Base-by-base conservation (phyloP, 441 rosid species). In the Mallotus repandus region DNA sequence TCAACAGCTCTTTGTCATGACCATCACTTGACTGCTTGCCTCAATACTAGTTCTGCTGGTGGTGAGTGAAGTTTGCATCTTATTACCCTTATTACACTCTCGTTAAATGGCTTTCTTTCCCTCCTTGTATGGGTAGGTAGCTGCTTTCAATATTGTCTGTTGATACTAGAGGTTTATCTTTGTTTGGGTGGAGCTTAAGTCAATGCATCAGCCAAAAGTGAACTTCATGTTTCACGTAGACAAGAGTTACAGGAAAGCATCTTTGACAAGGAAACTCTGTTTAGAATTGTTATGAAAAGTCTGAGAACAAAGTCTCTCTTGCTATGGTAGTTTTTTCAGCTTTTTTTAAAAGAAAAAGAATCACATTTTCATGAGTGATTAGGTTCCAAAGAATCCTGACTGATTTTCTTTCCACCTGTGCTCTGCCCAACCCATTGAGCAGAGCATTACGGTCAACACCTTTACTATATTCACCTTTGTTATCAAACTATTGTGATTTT, bases 1-100 rank as follows among this genome's bases (percentile, higher is more conserved):
- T 48, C 4, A 5, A 55, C 12, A 53, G 41, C 63, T 46, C 15
- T 35, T 8, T 75, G 78, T 13, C 73, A 21, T 62, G 70, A 45
- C 43, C 49, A 1, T 15, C 29, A 11, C 52, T 9, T 75, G 57
- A 29, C 50, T 63, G 78, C 74, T 69, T 75, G 78, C 58, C 60
- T 71, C n/a, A 71, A 18, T 32, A 11, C 16, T 71, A 9, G 16
- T 53, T 68, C 73, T 50, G 22, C 14, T 75, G 59, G 18, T 11
- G 41, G 72, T 67, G 59, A 54, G 78, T 53, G 18, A 29, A 18
- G 18, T n/a, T 69, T 61, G 48, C 53, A 49, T 18, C 49, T 71
- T 71, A 49, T 71, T 60, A 60, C 21, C 41, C 32, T 41, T 69
- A 11, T 7, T n/a, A 38, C 41, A 38, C 41, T 38, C 41, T 38